Evolutionary conservation across 1,139 yeast species (phyloP).

Genomic region (Nematodospora anomalae): DNA sequence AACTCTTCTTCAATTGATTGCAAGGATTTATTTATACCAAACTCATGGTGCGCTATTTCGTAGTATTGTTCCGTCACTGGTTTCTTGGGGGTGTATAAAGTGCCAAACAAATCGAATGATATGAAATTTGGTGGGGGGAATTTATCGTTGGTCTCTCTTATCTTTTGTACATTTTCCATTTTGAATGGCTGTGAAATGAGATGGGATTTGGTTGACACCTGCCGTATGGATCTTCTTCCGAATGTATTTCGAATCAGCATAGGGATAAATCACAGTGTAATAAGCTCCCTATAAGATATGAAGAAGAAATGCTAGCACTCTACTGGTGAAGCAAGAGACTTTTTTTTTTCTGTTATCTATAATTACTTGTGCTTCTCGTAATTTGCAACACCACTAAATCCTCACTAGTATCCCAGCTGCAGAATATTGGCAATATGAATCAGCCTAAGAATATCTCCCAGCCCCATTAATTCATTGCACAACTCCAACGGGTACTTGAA

Average conservation of each 20-base stretch:
- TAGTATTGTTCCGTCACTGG: slow-evolving; percentile 57
- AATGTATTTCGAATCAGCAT: slow-evolving; percentile 2
- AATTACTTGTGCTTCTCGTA: too few relatives aligned
- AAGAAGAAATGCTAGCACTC: neutral
- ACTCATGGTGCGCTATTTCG: slow-evolving; percentile 39
- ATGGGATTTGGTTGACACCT: slow-evolving; percentile 8
- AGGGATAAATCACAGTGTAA: neutral
- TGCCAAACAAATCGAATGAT: slow-evolving; percentile 69
- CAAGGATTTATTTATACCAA: slow-evolving; percentile 40
- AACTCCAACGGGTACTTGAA: slow-evolving; percentile 64
- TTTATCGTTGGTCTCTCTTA: slow-evolving; percentile 29
- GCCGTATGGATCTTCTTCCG: slow-evolving; percentile 3
- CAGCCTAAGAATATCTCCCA: slow-evolving; percentile 66
- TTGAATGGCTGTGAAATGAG: slow-evolving; percentile 31
- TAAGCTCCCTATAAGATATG: neutral
- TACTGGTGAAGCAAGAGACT: neutral
- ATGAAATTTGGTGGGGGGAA: slow-evolving; percentile 50
- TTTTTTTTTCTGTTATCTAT: too few relatives aligned
- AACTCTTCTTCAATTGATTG: slow-evolving; percentile 29
- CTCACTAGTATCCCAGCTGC: too few relatives aligned
- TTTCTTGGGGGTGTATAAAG: slow-evolving; percentile 56
- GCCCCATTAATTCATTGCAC: slow-evolving; percentile 72
- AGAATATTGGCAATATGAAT: too few relatives aligned
- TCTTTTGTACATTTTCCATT: slow-evolving; percentile 23
- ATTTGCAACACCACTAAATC: too few relatives aligned